Evolutionary conservation across 2,329 filamentous ascomycete species (phyloP).

Genomic region (Berkeleyomyces rouxiae): DNA sequence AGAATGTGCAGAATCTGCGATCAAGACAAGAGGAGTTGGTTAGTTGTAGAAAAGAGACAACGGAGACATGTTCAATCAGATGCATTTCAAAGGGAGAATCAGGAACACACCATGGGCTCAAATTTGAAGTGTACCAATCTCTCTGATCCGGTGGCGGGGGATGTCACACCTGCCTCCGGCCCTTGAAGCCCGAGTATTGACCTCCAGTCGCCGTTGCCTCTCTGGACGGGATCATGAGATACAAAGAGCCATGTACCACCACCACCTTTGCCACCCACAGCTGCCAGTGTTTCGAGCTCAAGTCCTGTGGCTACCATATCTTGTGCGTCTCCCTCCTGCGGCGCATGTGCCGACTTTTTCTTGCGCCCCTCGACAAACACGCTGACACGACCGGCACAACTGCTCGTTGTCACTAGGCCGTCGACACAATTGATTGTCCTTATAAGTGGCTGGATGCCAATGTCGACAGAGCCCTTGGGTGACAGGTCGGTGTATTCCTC

Average conservation of each 20-base stretch:
- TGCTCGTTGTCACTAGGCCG: slow-evolving; percentile 80
- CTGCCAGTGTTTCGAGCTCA: slow-evolving; percentile 27
- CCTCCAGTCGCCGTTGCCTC: slow-evolving; percentile 17
- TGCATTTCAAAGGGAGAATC: slow-evolving; percentile 7
- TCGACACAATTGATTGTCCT: slow-evolving; percentile 56
- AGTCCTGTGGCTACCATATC: background rate
- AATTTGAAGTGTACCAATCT: slow-evolving; percentile 73
- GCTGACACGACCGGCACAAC: slow-evolving; percentile 73
- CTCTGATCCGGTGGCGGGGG: slow-evolving; percentile 19
- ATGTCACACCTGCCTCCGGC: slow-evolving; percentile 15
- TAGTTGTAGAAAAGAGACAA: background rate
- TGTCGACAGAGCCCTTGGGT: slow-evolving; percentile 77
- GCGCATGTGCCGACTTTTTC: slow-evolving; percentile 24
- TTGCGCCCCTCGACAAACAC: slow-evolving; percentile 64
- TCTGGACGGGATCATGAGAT: slow-evolving; percentile 55
- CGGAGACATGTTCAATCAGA: background rate
- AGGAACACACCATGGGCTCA: slow-evolving; percentile 68
- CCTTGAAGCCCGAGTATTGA: slow-evolving; percentile 27
- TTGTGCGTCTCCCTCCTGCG: slow-evolving; percentile 14
- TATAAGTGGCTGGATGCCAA: slow-evolving; percentile 60
- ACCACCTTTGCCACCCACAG: slow-evolving; percentile 69
- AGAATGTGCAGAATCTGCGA: slow-evolving; percentile 73
- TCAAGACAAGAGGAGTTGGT: background rate
- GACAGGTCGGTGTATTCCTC: slow-evolving; percentile 66
- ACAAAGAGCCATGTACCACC: slow-evolving; percentile 77